phyloP scores from a whole-genome alignment of 805 yeast species.

The Schwanniomyces sp. region DNA sequence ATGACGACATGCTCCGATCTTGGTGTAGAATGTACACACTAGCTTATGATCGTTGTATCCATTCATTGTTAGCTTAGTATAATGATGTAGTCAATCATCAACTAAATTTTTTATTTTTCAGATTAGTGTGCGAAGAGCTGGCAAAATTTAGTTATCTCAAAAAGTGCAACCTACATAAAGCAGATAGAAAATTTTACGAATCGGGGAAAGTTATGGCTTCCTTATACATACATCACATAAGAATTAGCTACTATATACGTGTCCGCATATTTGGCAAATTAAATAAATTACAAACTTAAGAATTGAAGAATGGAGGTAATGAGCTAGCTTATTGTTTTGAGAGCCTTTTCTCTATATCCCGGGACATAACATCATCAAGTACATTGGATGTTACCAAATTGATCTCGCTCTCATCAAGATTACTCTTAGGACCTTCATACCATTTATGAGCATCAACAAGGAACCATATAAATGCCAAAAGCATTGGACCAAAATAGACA shows the following conservation, averaged over 20 bases:
- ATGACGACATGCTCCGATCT: slow-evolving; percentile 92
- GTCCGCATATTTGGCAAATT: neutral
- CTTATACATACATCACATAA: too few species aligned
- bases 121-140: neutral
- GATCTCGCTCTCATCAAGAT: slow-evolving; percentile 39
- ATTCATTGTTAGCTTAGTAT: neutral
- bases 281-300: neutral
- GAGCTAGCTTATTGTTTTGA: neutral
- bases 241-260: too few species aligned
- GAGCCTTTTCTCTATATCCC: neutral
- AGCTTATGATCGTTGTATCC: slow-evolving; percentile 3
- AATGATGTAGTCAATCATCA: neutral
- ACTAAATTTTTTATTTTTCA: neutral
- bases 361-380: slow-evolving; percentile 1
- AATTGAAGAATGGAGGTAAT: neutral
- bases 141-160: neutral
- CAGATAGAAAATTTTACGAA: neutral
- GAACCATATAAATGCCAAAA: slow-evolving; percentile 51
- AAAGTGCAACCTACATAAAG: neutral
- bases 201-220: too few species aligned
- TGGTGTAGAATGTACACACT: slow-evolving; percentile 63
- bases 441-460: slow-evolving; percentile 54
- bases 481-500: slow-evolving; percentile 61
- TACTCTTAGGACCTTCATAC: slow-evolving; percentile 62
- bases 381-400: slow-evolving; percentile 12